Percentiles rank a stretch among this genome's conserved stretches.
These are phyloP conservation scores for Calonectria multiphialidica DNA, from an alignment of 2,329 filamentous ascomycete genomes.

Conservation along the genomic window DNA sequence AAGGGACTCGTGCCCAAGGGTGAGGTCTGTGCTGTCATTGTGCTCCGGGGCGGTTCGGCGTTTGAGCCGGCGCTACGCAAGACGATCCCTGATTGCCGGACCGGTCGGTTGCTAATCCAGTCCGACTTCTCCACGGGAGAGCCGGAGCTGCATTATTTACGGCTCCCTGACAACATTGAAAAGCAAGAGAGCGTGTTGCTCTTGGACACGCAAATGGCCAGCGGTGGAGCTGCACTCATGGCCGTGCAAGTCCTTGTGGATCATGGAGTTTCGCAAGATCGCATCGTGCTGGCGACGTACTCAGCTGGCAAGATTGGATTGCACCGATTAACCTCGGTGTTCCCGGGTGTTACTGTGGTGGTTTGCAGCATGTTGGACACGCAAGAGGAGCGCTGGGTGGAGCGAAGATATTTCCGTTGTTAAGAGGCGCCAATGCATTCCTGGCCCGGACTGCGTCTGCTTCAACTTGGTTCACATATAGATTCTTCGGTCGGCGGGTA, in stretches of 20 bases:
- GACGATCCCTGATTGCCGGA: slow-evolving; percentile 92
- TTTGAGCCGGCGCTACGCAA: slow-evolving; percentile 90
- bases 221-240: slow-evolving; percentile 89
- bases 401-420: slow-evolving; percentile 91
- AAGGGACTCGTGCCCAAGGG: slow-evolving; percentile 78
- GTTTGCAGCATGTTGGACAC: slow-evolving; percentile 86
- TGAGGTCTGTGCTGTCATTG: slow-evolving; percentile 85
- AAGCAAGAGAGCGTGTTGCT: slow-evolving; percentile 85
- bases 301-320: slow-evolving; percentile 87
- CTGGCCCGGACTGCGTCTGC: neutral
- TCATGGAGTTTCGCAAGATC: slow-evolving; percentile 86
- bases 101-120: slow-evolving; percentile 90
- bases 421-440: slow-evolving; percentile 50
- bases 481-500: neutral
- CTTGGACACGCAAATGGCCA: slow-evolving; percentile 94
- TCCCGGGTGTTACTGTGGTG: slow-evolving; percentile 87
- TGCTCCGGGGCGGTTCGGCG: slow-evolving; percentile 89
- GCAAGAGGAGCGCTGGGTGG: slow-evolving; percentile 89
- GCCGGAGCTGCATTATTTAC: slow-evolving; percentile 91
- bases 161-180: slow-evolving; percentile 79
- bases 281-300: slow-evolving; percentile 93
- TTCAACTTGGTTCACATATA: slow-evolving; percentile 1
- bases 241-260: slow-evolving; percentile 96
- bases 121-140: slow-evolving; percentile 88
- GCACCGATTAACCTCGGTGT: slow-evolving; percentile 88